Percentiles rank a stretch among this genome's conserved stretches.
Conservation (phyloP, 371 early-diverging fungal genomes). For the Circinella umbellata region DNA sequence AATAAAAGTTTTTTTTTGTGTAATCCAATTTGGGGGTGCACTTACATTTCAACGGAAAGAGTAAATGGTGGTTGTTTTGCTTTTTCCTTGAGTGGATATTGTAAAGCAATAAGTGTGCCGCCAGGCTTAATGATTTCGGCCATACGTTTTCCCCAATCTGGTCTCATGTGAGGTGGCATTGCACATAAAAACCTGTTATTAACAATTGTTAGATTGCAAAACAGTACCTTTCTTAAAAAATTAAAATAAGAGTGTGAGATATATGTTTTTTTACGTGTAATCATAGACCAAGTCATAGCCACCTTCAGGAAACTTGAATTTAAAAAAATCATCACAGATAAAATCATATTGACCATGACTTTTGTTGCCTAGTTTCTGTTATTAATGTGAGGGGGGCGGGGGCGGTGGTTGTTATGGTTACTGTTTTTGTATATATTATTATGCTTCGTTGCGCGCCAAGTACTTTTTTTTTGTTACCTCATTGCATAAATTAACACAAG, state of each 20-base stretch:
- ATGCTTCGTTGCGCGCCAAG: too few relatives aligned
- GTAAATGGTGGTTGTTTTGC: not conserved
- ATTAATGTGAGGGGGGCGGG: too few relatives aligned
- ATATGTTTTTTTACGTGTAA: constrained; percentile 76
- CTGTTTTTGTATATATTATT: too few relatives aligned
- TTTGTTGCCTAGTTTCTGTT: constrained; percentile 6
- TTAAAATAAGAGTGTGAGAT: too few relatives aligned
- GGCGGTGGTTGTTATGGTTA: not conserved
- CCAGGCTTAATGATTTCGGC: constrained; percentile 71
- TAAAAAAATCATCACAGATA: constrained; percentile 75
- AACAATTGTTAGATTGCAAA: not conserved
- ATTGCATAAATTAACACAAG: constrained; percentile 60
- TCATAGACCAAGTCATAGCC: constrained; percentile 83
- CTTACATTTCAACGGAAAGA: constrained; percentile 1
- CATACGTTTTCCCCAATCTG: constrained; percentile 75
- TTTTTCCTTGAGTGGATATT: constrained; percentile 72
- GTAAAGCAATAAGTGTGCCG: constrained; percentile 81
- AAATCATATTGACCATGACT: constrained; percentile 53
- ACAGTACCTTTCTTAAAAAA: too few relatives aligned
- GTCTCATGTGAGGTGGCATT: constrained; percentile 68
- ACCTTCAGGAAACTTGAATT: constrained; percentile 55
- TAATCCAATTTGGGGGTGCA: not conserved
- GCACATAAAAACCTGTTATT: constrained; percentile 79
- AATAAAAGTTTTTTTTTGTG: too few relatives aligned
- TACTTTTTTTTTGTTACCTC: constrained; percentile 32